These are phyloP conservation scores for Cercophora newfieldiana DNA, from an alignment of 495 filamentous ascomycete genomes.

Conservation along the genomic window DNA sequence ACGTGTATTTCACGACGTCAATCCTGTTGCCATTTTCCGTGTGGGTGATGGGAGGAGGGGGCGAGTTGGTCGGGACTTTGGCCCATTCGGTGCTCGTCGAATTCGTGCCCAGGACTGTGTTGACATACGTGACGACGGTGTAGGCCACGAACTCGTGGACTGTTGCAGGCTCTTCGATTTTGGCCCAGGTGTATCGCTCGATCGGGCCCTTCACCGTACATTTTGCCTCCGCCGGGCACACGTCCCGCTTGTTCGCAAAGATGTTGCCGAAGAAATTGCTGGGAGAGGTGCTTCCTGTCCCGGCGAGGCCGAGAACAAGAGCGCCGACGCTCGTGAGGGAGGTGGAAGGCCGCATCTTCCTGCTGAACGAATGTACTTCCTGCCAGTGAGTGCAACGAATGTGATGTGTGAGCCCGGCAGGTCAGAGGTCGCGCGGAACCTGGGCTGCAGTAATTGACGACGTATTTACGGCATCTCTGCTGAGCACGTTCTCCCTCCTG, in stretches of 20 bases:
- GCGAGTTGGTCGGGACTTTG: conserved; percentile 39
- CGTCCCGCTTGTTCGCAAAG: not conserved
- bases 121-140: conserved; percentile 52
- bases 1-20: conserved; percentile 55
- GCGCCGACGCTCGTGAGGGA: not conserved
- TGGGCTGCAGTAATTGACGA: too few species aligned
- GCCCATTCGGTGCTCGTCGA: conserved; percentile 59
- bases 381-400: not conserved
- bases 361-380: not conserved
- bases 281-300: not conserved
- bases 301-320: not conserved
- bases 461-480: too few species aligned
- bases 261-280: not conserved
- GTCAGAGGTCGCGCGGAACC: too few species aligned
- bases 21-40: conserved; percentile 56
- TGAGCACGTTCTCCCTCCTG: too few species aligned
- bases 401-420: too few species aligned
- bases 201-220: not conserved
- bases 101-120: conserved; percentile 62
- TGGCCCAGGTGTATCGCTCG: not conserved
- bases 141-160: conserved; percentile 34
- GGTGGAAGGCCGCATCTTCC: not conserved
- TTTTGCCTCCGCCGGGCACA: not conserved
- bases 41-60: conserved; percentile 36
- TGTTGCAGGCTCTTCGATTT: not conserved